These are phyloP conservation scores for Pichia kluyveri DNA, from an alignment of 805 yeast species.

Conservation along the genomic window DNA sequence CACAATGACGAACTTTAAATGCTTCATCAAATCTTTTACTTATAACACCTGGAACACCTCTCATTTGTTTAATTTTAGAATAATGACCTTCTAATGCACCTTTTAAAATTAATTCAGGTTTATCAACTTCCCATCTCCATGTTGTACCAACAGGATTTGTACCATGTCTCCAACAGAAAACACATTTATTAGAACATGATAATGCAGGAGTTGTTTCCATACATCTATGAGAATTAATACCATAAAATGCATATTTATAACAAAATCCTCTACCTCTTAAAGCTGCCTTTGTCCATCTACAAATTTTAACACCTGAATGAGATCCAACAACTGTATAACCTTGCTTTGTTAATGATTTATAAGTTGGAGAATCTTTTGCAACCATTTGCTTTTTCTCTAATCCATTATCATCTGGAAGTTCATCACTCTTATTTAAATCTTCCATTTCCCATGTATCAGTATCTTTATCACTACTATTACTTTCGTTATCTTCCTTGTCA, in stretches of 20 bases:
- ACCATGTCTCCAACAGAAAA: slow-evolving; percentile 96
- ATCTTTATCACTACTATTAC: slow-evolving; percentile 7
- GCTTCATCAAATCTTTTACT: slow-evolving; percentile 89
- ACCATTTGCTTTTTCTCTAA: slow-evolving; percentile 66
- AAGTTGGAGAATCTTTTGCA: slow-evolving; percentile 82
- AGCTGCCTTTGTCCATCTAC: slow-evolving; percentile 95
- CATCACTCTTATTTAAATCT: slow-evolving; percentile 30
- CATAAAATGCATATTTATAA: slow-evolving; percentile 86
- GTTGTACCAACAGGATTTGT: slow-evolving; percentile 93
- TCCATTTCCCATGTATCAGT: slow-evolving; percentile 42
- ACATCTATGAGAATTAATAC: slow-evolving; percentile 82
- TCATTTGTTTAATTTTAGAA: slow-evolving; percentile 84
- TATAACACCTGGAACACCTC: slow-evolving; percentile 92
- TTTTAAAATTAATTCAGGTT: slow-evolving; percentile 71
- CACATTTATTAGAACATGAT: slow-evolving; percentile 92
- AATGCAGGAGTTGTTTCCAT: slow-evolving; percentile 94
- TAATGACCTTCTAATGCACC: slow-evolving; percentile 89
- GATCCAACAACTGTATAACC: slow-evolving; percentile 91
- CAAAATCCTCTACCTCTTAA: slow-evolving; percentile 91
- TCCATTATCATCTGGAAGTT: slow-evolving; percentile 7
- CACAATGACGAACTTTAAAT: slow-evolving; percentile 83
- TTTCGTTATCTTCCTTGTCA: slow-evolving; percentile 11
- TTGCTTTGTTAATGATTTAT: slow-evolving; percentile 79
- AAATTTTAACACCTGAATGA: slow-evolving; percentile 90
- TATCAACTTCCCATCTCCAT: slow-evolving; percentile 95